These are phyloP conservation scores for Tylopilus orsonianus DNA, from an alignment of 1,284 basidiomycete genomes.

Conservation along the genomic window DNA sequence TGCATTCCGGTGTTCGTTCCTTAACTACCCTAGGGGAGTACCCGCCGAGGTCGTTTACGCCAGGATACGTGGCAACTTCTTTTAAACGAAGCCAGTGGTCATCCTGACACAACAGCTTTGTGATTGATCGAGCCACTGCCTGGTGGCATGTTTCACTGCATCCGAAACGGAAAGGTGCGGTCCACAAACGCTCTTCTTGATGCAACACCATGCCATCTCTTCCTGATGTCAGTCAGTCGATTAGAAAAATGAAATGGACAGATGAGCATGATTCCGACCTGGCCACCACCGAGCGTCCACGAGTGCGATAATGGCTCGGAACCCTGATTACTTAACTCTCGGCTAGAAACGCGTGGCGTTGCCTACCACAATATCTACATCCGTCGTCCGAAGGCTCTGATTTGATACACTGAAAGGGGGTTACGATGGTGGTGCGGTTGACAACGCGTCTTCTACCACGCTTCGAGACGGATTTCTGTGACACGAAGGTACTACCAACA, in stretches of 20 bases:
- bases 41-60: too few species aligned
- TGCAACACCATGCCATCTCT: conserved; percentile 11
- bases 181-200: conserved; percentile 4
- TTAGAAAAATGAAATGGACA: background rate
- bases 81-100: too few species aligned
- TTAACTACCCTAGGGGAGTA: too few species aligned
- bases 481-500: background rate
- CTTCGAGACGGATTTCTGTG: conserved; percentile 11
- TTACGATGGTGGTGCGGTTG: conserved; percentile 2
- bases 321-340: background rate
- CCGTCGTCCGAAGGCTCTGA: conserved; percentile 8
- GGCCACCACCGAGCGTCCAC: background rate
- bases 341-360: background rate
- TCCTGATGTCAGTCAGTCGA: background rate
- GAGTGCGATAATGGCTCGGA: background rate
- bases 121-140: conserved; percentile 17
- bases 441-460: conserved; percentile 18
- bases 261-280: background rate
- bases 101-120: conserved; percentile 15
- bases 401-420: background rate
- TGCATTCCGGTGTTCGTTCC: too few species aligned
- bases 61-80: too few species aligned
- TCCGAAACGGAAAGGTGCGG: background rate
- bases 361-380: conserved; percentile 5
- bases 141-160: background rate